Percentiles rank a stretch among this genome's conserved stretches.
These are phyloP conservation scores for Cutaneotrichosporon sp. DNA, from an alignment of 1,284 basidiomycete genomes.

Conservation along the genomic window DNA sequence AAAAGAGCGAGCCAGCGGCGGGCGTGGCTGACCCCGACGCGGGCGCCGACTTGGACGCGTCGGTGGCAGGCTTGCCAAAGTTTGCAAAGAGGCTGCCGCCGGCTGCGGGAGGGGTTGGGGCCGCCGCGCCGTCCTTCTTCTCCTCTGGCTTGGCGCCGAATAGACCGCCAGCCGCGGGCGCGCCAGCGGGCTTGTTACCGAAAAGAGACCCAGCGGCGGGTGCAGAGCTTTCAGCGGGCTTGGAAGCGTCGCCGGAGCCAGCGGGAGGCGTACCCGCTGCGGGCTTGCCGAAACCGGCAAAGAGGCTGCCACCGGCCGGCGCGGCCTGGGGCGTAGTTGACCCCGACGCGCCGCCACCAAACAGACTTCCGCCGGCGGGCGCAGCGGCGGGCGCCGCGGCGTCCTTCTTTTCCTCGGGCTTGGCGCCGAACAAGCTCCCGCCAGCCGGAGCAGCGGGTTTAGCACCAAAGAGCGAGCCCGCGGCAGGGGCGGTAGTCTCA, in stretches of 20 bases:
- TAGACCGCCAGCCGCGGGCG: conserved; percentile 16
- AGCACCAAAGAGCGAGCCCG: conserved; percentile 17
- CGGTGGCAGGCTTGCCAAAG: conserved; percentile 23
- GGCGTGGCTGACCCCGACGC: conserved; percentile 12
- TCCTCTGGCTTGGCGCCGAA: conserved; percentile 13
- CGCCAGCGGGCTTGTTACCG: conserved; percentile 27
- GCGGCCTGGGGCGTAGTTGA: conserved; percentile 5
- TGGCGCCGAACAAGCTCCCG: conserved; percentile 32
- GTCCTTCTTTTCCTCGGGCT: conserved; percentile 10
- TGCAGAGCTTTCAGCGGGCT: conserved; percentile 21
- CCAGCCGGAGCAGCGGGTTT: conserved; percentile 18
- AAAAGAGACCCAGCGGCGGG: conserved; percentile 28
- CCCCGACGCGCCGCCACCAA: conserved; percentile 20
- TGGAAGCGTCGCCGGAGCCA: conserved; percentile 13
- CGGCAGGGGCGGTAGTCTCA: conserved; percentile 21
- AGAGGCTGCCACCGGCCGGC: conserved; percentile 12
- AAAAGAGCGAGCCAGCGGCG: conserved; percentile 32
- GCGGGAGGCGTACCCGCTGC: conserved; percentile 22
- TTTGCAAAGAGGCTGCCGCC: conserved; percentile 21
- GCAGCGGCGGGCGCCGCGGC: conserved; percentile 8
- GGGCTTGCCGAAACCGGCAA: conserved; percentile 22
- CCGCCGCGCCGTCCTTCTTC: conserved; percentile 8
- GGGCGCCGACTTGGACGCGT: conserved; percentile 2
- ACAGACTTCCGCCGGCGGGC: conserved; percentile 28
- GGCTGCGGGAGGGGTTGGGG: conserved; percentile 6